Base-by-base conservation (phyloP, 352 stramenopile species). In the Globisporangium viniferum region DNA sequence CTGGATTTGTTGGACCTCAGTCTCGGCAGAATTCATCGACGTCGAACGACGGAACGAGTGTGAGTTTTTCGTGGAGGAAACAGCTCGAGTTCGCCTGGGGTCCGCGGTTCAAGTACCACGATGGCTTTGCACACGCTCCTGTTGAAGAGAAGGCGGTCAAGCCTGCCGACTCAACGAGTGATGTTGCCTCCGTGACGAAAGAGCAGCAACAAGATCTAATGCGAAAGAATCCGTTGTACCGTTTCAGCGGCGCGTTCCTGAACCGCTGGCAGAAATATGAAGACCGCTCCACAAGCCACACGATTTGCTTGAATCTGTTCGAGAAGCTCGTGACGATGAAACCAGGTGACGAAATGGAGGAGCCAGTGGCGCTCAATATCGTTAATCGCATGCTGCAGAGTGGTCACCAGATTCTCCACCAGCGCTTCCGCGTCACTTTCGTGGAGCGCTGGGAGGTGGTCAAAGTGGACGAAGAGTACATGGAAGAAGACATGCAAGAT, bases 341-440 rank as follows among this genome's bases (percentile, higher is more conserved):
- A 31, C 48, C 57, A 18, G 64, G 75, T 20, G 77, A 86, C 67
- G 74, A 85, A 41, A 84, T 86, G 66, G 76, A 90, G 3, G 82
- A 91, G 29, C 73, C 82, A 39, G 71, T 85, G 33, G 73, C 78
- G 29, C 82, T 84, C 15, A 76, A 78, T 49, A 68, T 89, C 20
- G 74, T 92, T 10, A 70, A 74, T 0, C 76, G 82, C 64, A 71
- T 94, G 70, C 65, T 92, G 44, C 56, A 76, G 1, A 79, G 82
- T 51, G 87, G 87, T 3, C 87, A 94, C 53, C 41, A 84, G 2
- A 59, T 93, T 36, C 66, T 92, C 10, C 74, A 90, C 49, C 84
- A 91, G 67, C 83, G 87, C 20, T 93, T 91, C 68, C 84, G 85
- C 22, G 84, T 90, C 49, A 86, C 81, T 54, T 93, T 89, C 76